A percentile compares a stretch with the other conserved stretches of the same genome.
Evolutionary conservation across 805 yeast genomes (phyloP).

Genomic region (Myxozyma geophila): DNA sequence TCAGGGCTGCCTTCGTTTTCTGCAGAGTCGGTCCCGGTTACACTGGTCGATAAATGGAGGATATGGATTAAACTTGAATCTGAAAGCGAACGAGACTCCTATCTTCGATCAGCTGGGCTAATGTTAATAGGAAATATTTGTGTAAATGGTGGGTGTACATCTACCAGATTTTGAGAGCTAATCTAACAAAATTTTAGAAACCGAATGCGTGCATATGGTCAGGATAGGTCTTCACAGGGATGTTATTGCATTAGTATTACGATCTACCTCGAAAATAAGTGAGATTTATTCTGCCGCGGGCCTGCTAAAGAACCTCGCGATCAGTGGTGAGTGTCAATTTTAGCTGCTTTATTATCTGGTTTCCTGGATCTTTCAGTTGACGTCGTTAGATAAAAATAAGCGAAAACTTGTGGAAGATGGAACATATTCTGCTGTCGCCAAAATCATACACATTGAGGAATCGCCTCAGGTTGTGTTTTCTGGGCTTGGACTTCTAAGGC

Average conservation of each 20-base stretch:
- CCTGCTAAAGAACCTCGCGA: slow-evolving; percentile 15
- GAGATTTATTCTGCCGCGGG: slow-evolving; percentile 24
- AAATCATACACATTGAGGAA: neutral
- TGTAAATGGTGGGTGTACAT: slow-evolving; percentile 6
- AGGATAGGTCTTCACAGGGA: neutral
- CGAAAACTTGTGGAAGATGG: slow-evolving; percentile 1
- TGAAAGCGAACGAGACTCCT: neutral
- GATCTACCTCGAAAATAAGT: neutral
- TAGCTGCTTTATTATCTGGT: neutral
- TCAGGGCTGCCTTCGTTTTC: slow-evolving; percentile 11
- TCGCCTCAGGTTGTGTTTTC: slow-evolving; percentile 16
- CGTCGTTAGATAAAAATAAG: slow-evolving; percentile 2
- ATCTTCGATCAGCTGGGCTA: slow-evolving; percentile 15
- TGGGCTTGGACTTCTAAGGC: slow-evolving; percentile 16
- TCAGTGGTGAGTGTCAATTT: slow-evolving; percentile 8
- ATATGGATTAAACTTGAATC: slow-evolving; percentile 5
- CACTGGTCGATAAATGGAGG: slow-evolving; percentile 6
- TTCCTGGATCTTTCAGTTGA: neutral
- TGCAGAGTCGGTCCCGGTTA: neutral
- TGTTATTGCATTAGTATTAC: neutral
- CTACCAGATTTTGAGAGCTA: neutral
- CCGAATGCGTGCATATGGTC: slow-evolving; percentile 8
- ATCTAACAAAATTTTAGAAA: neutral
- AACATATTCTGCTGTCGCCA: neutral
- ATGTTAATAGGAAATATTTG: slow-evolving; percentile 20